These are phyloP conservation scores for Penicillium capsulatum DNA, from an alignment of 2,329 filamentous ascomycete genomes.

Conservation along the genomic window DNA sequence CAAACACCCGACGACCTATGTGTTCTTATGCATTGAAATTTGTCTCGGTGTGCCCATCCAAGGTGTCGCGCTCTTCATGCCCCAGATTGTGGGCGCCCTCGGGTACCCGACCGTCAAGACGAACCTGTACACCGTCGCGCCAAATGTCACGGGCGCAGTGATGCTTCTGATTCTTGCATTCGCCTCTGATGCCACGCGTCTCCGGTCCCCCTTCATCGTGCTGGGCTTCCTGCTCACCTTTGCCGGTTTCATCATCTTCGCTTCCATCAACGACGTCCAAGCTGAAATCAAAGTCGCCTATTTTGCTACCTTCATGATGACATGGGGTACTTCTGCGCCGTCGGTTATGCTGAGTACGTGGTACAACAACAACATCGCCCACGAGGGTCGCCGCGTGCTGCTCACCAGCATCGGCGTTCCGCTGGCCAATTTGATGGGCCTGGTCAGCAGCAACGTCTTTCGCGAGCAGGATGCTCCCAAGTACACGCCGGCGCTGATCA, in stretches of 20 bases:
- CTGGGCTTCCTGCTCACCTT: constrained; percentile 71
- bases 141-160: constrained; percentile 68
- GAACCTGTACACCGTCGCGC: constrained; percentile 77
- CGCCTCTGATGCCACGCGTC: constrained; percentile 60
- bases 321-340: constrained; percentile 71
- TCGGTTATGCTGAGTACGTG: constrained; percentile 63
- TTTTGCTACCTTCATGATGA: constrained; percentile 77
- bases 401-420: constrained; percentile 70
- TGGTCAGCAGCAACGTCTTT: constrained; percentile 67
- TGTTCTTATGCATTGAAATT: constrained; percentile 55
- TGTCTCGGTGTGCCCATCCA: constrained; percentile 58
- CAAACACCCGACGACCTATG: constrained; percentile 51
- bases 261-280: constrained; percentile 61
- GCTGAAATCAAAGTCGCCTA: constrained; percentile 63
- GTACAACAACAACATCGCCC: constrained; percentile 81
- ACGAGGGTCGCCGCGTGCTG: constrained; percentile 67
- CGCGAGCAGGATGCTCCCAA: constrained; percentile 59
- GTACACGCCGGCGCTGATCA: constrained; percentile 63
- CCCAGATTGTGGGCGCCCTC: constrained; percentile 54
- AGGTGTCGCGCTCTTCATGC: constrained; percentile 55
- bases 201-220: constrained; percentile 70
- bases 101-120: constrained; percentile 59
- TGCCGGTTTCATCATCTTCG: constrained; percentile 73
- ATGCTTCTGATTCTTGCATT: constrained; percentile 72
- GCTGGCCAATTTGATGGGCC: constrained; percentile 70